A percentile compares a stretch with the other conserved stretches of the same genome.
phyloP scores from a whole-genome alignment of 164 flowering plant genomes.

The Litsea cubeba region DNA sequence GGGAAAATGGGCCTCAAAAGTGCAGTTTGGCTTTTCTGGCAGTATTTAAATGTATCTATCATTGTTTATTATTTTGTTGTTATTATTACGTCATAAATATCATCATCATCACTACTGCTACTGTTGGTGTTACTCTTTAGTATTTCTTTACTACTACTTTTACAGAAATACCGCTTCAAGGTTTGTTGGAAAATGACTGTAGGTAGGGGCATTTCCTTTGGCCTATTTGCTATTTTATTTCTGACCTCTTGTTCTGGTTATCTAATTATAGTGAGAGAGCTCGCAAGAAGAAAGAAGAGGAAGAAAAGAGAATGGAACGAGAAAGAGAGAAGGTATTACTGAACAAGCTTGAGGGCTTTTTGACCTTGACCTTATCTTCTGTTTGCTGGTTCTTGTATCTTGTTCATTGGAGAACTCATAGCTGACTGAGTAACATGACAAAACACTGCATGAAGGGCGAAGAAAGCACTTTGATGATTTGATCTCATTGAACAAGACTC shows the following conservation, averaged over 20 bases:
- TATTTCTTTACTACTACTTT: no score
- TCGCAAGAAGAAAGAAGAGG: constrained; percentile 98
- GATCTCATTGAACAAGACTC: no score
- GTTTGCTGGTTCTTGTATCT: no score
- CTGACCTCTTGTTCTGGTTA: neutral
- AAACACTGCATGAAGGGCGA: no score
- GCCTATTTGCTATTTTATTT: neutral
- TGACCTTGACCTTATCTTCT: no score
- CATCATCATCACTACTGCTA: no score
- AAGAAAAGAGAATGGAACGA: constrained; percentile 84
- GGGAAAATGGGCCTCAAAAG: neutral
- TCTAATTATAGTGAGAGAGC: constrained; percentile 68
- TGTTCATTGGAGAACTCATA: no score
- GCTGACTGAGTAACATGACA: no score
- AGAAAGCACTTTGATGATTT: no score
- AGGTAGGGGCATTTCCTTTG: neutral
- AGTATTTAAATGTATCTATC: neutral
- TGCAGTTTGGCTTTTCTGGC: neutral
- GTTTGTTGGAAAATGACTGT: neutral
- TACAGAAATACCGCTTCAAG: neutral
- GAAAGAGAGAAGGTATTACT: constrained; percentile 81
- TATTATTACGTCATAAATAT: no score
- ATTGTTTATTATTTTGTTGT: neutral
- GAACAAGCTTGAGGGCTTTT: no score
- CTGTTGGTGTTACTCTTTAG: no score